These are phyloP conservation scores for Penicillium steckii DNA, from an alignment of 495 filamentous ascomycete species.

Conservation along the genomic window DNA sequence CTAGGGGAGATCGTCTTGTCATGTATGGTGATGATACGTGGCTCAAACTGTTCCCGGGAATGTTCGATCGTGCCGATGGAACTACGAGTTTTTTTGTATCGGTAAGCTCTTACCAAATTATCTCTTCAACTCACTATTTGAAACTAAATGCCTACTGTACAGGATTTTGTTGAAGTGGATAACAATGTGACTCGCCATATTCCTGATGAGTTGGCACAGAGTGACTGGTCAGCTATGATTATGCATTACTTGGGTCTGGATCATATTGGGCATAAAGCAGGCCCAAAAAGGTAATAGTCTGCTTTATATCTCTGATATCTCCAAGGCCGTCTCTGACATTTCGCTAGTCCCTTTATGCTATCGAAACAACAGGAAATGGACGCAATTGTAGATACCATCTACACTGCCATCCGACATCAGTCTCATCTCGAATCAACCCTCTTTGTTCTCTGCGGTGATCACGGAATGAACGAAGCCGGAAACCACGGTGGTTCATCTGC, in stretches of 20 bases:
- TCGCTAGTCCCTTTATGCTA: conserved; percentile 75
- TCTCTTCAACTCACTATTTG: conserved; percentile 18
- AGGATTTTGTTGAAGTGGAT: conserved; percentile 98
- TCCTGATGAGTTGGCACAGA: conserved; percentile 63
- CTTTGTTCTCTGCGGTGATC: conserved; percentile 86
- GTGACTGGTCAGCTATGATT: conserved; percentile 92
- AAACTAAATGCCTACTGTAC: background rate
- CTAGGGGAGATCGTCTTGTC: conserved; percentile 70
- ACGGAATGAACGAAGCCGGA: conserved; percentile 98
- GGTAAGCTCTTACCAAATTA: conserved; percentile 57
- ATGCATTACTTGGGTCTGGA: conserved; percentile 96
- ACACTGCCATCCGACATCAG: conserved; percentile 66
- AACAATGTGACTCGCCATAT: conserved; percentile 95
- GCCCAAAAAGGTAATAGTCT: conserved; percentile 68
- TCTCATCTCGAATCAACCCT: conserved; percentile 73
- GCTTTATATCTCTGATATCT: background rate
- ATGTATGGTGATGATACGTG: conserved; percentile 99
- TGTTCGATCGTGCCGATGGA: conserved; percentile 83
- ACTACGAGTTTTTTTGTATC: conserved; percentile 98
- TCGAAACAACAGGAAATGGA: conserved; percentile 97
- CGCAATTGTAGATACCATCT: conserved; percentile 70
- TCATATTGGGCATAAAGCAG: conserved; percentile 96
- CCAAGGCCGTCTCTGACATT: conserved; percentile 9
- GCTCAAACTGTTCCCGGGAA: conserved; percentile 90
- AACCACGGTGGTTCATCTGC: conserved; percentile 93